Conservation (phyloP, 2,329 filamentous ascomycete species). For the Metarhizium brunneum region DNA sequence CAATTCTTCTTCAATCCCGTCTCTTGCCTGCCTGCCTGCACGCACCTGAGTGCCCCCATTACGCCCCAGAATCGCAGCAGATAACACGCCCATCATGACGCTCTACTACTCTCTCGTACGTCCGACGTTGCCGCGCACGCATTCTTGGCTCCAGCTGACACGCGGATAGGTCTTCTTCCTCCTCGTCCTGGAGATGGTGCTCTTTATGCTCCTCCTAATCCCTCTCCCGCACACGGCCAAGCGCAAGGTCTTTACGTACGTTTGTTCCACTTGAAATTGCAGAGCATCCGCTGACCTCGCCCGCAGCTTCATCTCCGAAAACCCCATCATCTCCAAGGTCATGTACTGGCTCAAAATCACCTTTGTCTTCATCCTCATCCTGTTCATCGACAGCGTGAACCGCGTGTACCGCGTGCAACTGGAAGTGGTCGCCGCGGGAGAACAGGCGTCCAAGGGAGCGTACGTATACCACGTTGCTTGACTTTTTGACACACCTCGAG, state of each 20-base stretch:
- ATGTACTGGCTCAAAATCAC: conserved; percentile 99
- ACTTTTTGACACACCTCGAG: background rate
- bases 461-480: conserved; percentile 24
- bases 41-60: background rate
- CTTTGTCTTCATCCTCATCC: conserved; percentile 96
- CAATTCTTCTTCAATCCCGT: too few relatives aligned
- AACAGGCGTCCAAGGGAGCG: conserved; percentile 37
- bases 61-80: background rate
- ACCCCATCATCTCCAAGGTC: conserved; percentile 73
- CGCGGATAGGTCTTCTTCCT: conserved; percentile 65
- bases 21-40: too few relatives aligned
- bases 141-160: conserved; percentile 12
- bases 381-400: conserved; percentile 93
- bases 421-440: conserved; percentile 67
- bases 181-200: conserved; percentile 71
- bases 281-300: background rate
- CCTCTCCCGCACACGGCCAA: conserved; percentile 82
- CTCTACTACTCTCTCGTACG: conserved; percentile 48
- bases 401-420: conserved; percentile 95
- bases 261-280: conserved; percentile 23
- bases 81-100: conserved; percentile 37
- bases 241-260: conserved; percentile 71
- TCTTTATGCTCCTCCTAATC: conserved; percentile 73
- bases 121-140: background rate
- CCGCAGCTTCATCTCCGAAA: conserved; percentile 83